Conservation (phyloP, 1,139 yeast genomes). For the Williopsis jadinii region DNA sequence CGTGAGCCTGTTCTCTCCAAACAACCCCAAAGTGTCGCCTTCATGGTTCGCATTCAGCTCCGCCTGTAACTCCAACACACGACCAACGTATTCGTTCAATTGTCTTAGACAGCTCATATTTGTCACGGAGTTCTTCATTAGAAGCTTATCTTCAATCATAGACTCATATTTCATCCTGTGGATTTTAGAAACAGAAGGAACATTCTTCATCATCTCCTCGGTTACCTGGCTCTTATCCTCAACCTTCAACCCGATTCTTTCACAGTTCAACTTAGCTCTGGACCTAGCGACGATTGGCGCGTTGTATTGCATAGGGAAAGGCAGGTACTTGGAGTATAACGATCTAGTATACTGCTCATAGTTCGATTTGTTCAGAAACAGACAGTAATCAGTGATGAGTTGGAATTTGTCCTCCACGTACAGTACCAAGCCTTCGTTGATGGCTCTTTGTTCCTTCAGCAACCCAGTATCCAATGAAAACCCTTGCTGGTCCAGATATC, state of each 20-base stretch:
- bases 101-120: constrained; percentile 44
- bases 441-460: constrained; percentile 19
- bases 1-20: constrained; percentile 19
- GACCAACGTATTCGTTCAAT: constrained; percentile 30
- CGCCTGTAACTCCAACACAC: constrained; percentile 22
- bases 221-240: constrained; percentile 23
- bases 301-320: constrained; percentile 84
- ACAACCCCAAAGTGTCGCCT: constrained; percentile 16
- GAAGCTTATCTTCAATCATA: constrained; percentile 35
- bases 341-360: constrained; percentile 63
- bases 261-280: constrained; percentile 42
- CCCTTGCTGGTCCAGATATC: constrained; percentile 24
- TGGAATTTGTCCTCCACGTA: constrained; percentile 35
- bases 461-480: constrained; percentile 7
- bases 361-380: constrained; percentile 53
- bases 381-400: constrained; percentile 52
- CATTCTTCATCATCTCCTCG: constrained; percentile 26
- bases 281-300: constrained; percentile 52
- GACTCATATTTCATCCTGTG: constrained; percentile 43
- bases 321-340: constrained; percentile 48
- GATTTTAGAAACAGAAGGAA: constrained; percentile 42
- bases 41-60: constrained; percentile 9
- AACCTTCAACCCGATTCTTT: constrained; percentile 22
- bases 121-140: constrained; percentile 42
- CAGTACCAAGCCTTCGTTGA: constrained; percentile 31